Evolutionary conservation across 768 basidiomycete genomes (phyloP).

Genomic region (Suillus subluteus): DNA sequence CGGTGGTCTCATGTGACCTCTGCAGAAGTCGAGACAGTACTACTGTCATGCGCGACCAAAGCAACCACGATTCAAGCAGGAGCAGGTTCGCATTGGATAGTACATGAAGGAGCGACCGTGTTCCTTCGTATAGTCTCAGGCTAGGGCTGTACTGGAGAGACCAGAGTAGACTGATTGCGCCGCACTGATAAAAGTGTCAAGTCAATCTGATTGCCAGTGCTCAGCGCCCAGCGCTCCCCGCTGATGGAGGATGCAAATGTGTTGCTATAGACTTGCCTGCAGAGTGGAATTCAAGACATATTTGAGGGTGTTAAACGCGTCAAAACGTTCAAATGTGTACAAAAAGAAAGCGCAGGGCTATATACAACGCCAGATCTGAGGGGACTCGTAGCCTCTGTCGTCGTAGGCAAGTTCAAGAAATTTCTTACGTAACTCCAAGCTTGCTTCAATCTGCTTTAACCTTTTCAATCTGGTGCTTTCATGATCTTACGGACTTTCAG

Average conservation of each 20-base stretch:
- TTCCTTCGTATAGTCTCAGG: background rate
- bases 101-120: too few relatives aligned
- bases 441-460: too few relatives aligned
- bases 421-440: background rate
- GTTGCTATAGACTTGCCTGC: background rate
- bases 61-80: background rate
- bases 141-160: background rate
- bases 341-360: too few relatives aligned
- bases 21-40: background rate
- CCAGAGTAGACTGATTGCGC: background rate
- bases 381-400: too few relatives aligned
- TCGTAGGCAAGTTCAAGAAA: background rate
- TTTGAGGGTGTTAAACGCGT: too few relatives aligned
- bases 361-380: too few relatives aligned
- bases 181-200: background rate
- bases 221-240: too few relatives aligned
- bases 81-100: background rate
- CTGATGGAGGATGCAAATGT: too few relatives aligned
- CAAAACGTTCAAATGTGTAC: too few relatives aligned
- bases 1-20: background rate
- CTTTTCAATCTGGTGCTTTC: background rate
- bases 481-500: background rate
- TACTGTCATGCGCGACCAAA: background rate
- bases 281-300: background rate
- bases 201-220: too few relatives aligned